These are phyloP conservation scores for Acanthamoeba sp. DNA, from an alignment of 208 protist genomes.

Conservation along the genomic window DNA sequence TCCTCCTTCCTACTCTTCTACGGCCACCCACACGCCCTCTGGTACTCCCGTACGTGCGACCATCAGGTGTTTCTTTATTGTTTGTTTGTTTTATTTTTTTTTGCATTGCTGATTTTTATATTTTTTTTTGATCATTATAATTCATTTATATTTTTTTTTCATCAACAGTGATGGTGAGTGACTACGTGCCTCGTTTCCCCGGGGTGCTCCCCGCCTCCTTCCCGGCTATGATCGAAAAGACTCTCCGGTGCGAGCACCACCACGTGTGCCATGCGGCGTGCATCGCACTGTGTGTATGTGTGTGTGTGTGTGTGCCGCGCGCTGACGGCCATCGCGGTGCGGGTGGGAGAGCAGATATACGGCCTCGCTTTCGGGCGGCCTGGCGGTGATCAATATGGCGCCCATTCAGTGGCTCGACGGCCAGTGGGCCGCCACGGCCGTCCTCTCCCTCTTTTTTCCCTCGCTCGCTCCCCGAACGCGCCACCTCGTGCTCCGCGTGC, in stretches of 20 bases:
- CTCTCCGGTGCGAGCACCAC: neutral
- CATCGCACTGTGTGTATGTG: neutral
- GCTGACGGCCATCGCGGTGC: neutral
- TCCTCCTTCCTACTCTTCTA: conserved; percentile 56
- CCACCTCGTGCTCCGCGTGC: neutral
- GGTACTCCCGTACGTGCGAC: conserved; percentile 45
- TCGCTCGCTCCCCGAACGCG: neutral
- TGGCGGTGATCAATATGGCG: conserved; percentile 73
- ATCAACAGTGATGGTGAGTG: conserved; percentile 26
- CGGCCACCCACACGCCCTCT: conserved; percentile 60
- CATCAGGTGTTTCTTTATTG: too few species aligned
- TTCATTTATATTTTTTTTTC: neutral
- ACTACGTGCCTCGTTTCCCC: conserved; percentile 37
- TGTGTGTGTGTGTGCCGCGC: too few species aligned
- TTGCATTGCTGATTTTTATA: neutral
- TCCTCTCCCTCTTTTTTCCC: conserved; percentile 43
- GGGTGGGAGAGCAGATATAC: neutral
- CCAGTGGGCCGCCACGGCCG: conserved; percentile 31
- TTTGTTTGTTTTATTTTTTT: too few species aligned
- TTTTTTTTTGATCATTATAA: neutral
- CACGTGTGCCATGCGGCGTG: neutral
- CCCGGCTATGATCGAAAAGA: conserved; percentile 40
- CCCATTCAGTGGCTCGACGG: conserved; percentile 65
- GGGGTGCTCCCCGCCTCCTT: neutral
- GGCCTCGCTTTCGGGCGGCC: conserved; percentile 26